These are phyloP conservation scores for Salvia rosmarinus DNA, from an alignment of 257 asterid genomes.

Conservation along the genomic window DNA sequence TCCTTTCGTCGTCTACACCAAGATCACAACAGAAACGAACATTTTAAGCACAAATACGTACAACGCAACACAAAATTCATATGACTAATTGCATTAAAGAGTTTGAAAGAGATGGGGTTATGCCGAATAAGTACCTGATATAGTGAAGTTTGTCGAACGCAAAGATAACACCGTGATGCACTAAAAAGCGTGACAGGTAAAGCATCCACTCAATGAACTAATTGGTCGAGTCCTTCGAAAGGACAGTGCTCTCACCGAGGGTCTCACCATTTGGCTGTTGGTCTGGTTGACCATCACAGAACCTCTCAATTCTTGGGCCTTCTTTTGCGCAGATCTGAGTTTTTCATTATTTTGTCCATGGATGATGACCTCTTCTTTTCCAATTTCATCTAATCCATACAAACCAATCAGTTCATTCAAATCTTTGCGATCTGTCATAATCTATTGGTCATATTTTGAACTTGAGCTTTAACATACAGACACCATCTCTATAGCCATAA, in stretches of 20 bases:
- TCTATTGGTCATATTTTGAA: background rate
- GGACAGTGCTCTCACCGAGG: slow-evolving; percentile 59
- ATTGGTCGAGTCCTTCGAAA: slow-evolving; percentile 65
- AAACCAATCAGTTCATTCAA: slow-evolving; percentile 25
- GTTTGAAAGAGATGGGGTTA: too few relatives aligned
- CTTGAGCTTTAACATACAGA: background rate
- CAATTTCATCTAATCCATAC: slow-evolving; percentile 73
- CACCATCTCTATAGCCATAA: background rate
- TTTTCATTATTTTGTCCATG: slow-evolving; percentile 92
- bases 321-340: slow-evolving; percentile 82
- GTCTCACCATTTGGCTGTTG: slow-evolving; percentile 42
- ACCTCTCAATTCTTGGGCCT: slow-evolving; percentile 88
- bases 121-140: slow-evolving; percentile 48
- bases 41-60: too few relatives aligned
- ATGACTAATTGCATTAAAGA: too few relatives aligned
- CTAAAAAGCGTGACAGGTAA: slow-evolving; percentile 83
- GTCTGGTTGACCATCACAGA: slow-evolving; percentile 52
- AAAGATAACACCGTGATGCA: background rate
- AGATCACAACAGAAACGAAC: too few relatives aligned
- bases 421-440: background rate
- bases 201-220: slow-evolving; percentile 87
- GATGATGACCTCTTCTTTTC: slow-evolving; percentile 96
- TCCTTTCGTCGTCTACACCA: background rate
- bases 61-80: background rate
- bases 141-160: slow-evolving; percentile 19